phyloP scores from a whole-genome alignment of 306 rosid genomes.

The Rosa persica region DNA sequence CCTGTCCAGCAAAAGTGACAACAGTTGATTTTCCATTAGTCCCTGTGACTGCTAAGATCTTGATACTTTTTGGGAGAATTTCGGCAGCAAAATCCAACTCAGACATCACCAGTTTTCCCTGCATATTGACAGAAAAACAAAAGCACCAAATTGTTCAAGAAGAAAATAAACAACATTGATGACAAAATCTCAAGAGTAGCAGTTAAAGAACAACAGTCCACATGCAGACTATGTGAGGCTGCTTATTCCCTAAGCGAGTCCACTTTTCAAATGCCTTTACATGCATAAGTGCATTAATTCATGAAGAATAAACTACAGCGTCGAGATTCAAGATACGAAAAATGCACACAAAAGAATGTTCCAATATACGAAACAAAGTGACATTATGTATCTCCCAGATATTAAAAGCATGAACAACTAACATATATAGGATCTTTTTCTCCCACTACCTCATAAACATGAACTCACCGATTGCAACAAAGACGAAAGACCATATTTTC shows the following conservation, averaged over 20 bases:
- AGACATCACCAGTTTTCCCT: slow-evolving; percentile 36
- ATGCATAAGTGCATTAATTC: not conserved
- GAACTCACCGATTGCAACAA: slow-evolving; percentile 26
- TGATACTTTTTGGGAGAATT: slow-evolving; percentile 28
- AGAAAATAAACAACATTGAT: not conserved
- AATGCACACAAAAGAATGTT: not conserved
- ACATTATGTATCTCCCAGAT: not conserved
- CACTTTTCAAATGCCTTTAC: not conserved
- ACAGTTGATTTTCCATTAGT: slow-evolving; percentile 42
- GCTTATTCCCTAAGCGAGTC: not conserved
- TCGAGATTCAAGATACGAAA: not conserved
- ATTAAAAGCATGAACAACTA: not conserved
- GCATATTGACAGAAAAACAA: not conserved
- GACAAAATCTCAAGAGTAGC: not conserved
- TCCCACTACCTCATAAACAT: not conserved
- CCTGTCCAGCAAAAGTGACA: slow-evolving; percentile 42
- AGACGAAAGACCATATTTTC: slow-evolving; percentile 23
- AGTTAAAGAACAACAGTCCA: not conserved
- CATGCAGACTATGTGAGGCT: not conserved
- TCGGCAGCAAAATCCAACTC: slow-evolving; percentile 40
- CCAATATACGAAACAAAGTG: not conserved
- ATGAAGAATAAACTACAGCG: not conserved
- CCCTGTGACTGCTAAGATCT: slow-evolving; percentile 40
- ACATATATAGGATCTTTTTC: too few relatives aligned
- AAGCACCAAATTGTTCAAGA: not conserved